Percentiles rank a stretch among this genome's conserved stretches.
Conservation (phyloP, 768 basidiomycete genomes). For the Omphalotus guepiniiformis region DNA sequence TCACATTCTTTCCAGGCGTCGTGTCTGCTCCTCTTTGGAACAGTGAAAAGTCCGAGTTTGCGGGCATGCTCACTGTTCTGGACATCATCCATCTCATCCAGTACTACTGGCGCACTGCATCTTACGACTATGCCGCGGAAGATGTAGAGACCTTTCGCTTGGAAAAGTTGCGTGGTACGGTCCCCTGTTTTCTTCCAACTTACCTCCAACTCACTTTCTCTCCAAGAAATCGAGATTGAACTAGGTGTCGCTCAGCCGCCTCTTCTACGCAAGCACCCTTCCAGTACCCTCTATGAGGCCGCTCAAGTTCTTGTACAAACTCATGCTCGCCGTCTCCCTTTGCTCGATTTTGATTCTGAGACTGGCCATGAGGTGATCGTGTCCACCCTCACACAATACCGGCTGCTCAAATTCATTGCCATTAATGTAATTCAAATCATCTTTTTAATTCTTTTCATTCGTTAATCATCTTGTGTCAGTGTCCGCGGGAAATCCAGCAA, state of each 20-base stretch:
- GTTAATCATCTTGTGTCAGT: conserved; percentile 43
- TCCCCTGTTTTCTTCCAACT: neutral
- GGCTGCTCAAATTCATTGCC: conserved; percentile 96
- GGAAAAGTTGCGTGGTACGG: conserved; percentile 80
- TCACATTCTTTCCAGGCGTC: conserved; percentile 57
- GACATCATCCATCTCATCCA: conserved; percentile 99
- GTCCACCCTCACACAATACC: conserved; percentile 94
- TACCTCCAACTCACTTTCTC: conserved; percentile 9
- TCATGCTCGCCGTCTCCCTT: conserved; percentile 89
- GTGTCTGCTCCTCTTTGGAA: conserved; percentile 99
- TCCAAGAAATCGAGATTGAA: conserved; percentile 85
- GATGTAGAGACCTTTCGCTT: conserved; percentile 93
- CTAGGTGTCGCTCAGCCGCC: conserved; percentile 92
- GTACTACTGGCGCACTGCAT: conserved; percentile 90
- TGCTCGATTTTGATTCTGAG: conserved; percentile 90
- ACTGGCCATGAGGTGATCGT: conserved; percentile 96
- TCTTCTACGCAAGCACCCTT: conserved; percentile 83
- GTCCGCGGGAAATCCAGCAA: conserved; percentile 76
- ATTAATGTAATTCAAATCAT: conserved; percentile 68
- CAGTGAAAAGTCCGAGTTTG: conserved; percentile 87
- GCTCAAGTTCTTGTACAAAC: conserved; percentile 89
- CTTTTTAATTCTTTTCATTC: conserved; percentile 1
- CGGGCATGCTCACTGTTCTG: conserved; percentile 98
- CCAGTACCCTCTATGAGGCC: conserved; percentile 84
- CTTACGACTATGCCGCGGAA: conserved; percentile 77